Base-by-base conservation (phyloP, 331 rosid genomes). In the Malus hybrid region DNA sequence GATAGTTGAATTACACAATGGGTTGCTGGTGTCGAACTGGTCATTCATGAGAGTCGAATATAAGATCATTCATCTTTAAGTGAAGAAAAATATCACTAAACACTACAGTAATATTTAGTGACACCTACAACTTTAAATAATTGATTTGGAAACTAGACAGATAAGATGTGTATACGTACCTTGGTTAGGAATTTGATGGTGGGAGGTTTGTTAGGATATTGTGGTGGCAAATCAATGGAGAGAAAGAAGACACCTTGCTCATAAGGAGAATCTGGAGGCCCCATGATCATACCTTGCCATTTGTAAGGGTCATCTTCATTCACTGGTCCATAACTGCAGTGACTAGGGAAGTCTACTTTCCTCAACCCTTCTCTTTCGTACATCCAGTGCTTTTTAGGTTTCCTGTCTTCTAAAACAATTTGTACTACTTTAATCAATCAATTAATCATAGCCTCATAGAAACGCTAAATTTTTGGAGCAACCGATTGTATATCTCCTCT, bases 291-390 rank as follows among this genome's bases (percentile, higher is more conserved):
- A 55, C 77, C 88, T 75, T 71, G 75, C 86, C 85, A 81, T 55
- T 76, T 54, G 62, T 62, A 81, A 8, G 83, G 83, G 44, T 80
- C 71, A 5, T 77, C 85, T 6, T 10, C 48, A 2, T 6, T 59
- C 7, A 75, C 73, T 19, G 83, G 86, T 27, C 86, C 86, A 48
- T 81, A 85, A 24, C 88, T 85, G 67, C 88, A 85, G 67, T 61
- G 72, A 6, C 13, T 77, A 32, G 88, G 77, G 67, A 16, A 73
- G 32, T 76, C 75, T 33, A 18, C 69, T 36, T 39, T 2, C 31
- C 31, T n/a, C 36, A 52, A 73, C 44, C 68, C 11, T 56, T 72
- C 76, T 36, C 76, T 72, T 36, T 24, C 3, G 68, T 59, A 72
- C 7, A 72, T 72, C 74, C 36, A 42, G 74, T 73, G 74, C 42